Evolutionary conservation across 2,329 filamentous ascomycete genomes (phyloP).

Genomic region (Sporothrix dimorphospora): DNA sequence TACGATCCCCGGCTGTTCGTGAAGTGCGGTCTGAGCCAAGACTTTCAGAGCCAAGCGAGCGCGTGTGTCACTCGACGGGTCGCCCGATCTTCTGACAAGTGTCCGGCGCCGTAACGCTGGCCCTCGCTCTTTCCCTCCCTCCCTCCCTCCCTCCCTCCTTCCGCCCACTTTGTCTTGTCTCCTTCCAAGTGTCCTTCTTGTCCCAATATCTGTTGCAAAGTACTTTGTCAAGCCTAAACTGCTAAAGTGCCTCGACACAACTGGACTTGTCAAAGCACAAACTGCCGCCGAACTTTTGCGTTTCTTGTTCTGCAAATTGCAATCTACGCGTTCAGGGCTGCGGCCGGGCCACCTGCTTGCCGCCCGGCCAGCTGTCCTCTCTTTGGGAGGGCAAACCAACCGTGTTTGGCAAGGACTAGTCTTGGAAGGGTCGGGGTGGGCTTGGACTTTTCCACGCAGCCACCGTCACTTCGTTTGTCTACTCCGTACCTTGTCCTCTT

Average conservation of each 20-base stretch:
- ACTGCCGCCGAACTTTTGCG: not conserved
- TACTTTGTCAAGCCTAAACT: not conserved
- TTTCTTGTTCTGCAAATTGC: slow-evolving; percentile 20
- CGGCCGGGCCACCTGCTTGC: slow-evolving; percentile 11
- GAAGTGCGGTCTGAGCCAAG: slow-evolving; percentile 24
- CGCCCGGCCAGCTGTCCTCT: slow-evolving; percentile 10
- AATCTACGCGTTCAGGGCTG: slow-evolving; percentile 21
- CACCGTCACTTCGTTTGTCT: not conserved
- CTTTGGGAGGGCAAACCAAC: slow-evolving; percentile 4
- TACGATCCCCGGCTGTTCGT: not conserved
- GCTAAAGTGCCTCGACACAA: not conserved
- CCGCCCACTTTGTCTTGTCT: not conserved
- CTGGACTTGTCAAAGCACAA: not conserved
- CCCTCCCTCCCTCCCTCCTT: too few species aligned
- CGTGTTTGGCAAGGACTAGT: slow-evolving; percentile 12
- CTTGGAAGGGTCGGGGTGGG: slow-evolving; percentile 15
- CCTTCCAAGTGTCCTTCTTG: not conserved
- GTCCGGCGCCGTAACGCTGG: slow-evolving; percentile 2
- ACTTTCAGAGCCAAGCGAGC: slow-evolving; percentile 28
- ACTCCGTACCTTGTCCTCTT: not conserved
- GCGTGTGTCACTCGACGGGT: slow-evolving; percentile 26
- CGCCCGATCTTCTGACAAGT: not conserved
- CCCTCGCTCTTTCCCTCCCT: not conserved
- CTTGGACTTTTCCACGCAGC: slow-evolving; percentile 3
- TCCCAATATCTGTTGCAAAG: not conserved